These are phyloP conservation scores for Bipolaris sorokiniana DNA, from an alignment of 2,329 filamentous ascomycete genomes.

Conservation along the genomic window DNA sequence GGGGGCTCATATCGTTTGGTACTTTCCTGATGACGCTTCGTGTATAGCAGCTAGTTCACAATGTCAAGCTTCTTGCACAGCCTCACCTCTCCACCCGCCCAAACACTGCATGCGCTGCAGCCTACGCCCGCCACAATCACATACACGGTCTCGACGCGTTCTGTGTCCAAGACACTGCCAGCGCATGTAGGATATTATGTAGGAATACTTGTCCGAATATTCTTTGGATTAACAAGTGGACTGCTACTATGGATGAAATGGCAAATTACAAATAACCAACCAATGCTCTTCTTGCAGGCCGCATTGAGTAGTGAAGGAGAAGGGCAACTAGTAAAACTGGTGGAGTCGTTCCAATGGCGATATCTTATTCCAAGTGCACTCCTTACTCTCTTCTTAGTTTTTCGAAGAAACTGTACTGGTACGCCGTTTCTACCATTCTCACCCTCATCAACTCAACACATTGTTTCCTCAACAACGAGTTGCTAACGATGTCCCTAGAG, in stretches of 20 bases:
- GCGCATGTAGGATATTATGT: constrained; percentile 54
- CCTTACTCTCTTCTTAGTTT: constrained; percentile 53
- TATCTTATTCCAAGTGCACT: constrained; percentile 50
- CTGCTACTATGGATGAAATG: constrained; percentile 44
- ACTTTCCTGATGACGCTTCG: constrained; percentile 7
- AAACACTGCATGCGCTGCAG: constrained; percentile 34
- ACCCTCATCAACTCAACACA: background rate
- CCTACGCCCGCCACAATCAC: constrained; percentile 82
- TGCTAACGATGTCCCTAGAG: constrained; percentile 53
- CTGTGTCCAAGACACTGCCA: constrained; percentile 56
- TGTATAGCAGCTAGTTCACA: constrained; percentile 11
- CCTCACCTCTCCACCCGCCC: constrained; percentile 35
- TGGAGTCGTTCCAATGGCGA: constrained; percentile 52
- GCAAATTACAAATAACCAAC: constrained; percentile 13
- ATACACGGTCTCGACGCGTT: constrained; percentile 87
- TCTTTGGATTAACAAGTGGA: constrained; percentile 52
- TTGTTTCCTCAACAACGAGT: background rate
- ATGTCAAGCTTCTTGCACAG: constrained; percentile 33
- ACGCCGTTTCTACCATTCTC: constrained; percentile 18
- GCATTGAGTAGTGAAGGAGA: constrained; percentile 14
- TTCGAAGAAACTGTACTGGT: constrained; percentile 60
- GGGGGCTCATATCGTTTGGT: background rate
- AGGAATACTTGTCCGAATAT: constrained; percentile 53
- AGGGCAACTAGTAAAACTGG: constrained; percentile 40
- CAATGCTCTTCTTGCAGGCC: constrained; percentile 9